Base-by-base conservation (phyloP, 179 eudicot species). In the Beta corolliflora region DNA sequence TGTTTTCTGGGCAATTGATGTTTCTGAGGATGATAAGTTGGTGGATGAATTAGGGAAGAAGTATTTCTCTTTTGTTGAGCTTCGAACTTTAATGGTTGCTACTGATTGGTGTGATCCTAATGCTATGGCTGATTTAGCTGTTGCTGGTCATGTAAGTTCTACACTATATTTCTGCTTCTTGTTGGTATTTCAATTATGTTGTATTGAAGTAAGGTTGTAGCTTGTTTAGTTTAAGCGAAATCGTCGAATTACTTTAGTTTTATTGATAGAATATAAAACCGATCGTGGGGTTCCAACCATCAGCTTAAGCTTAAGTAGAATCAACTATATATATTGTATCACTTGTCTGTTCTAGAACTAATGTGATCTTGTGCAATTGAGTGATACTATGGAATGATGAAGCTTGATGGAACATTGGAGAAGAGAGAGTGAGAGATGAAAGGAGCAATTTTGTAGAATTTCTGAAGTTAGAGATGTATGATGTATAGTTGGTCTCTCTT, bases 81-180 rank as follows among this genome's bases (percentile, higher is more conserved):
- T 96, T 75, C 92, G 97, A 88, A 96, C 99, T 84, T 89, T 96
- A 70, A 96, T 96, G 99, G 99, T 92, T 63, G 99, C 99, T 50
- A 91, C 99, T 87, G 98, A 94, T 89, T 96, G 99, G 99, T 88
- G 88, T 73, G 93, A 96, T 86, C 72, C 83, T 44, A 50, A 56
- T 56, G 88, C 97, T 67, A 94, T 96, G 99, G 91, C 87, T 64
- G 90, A 92, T n/a, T 90, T 96, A 71, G 93, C 99, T 59, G 74
- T 96, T 80, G 99, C 99, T 83, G 99, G 99, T 8, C 96, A 96
- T 91, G 98, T 95, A 85, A 85, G 97, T 89, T 13, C n/a, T 5
- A 1, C 36, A 36, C 1, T 64, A 14, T 55, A 53, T 3, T 16
- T 23, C 1, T 61, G 18, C 16, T 66, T 76, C 11, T n/a, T 53